Evolutionary conservation across 768 basidiomycete species (phyloP).

Genomic region (Termitomyces sp.): DNA sequence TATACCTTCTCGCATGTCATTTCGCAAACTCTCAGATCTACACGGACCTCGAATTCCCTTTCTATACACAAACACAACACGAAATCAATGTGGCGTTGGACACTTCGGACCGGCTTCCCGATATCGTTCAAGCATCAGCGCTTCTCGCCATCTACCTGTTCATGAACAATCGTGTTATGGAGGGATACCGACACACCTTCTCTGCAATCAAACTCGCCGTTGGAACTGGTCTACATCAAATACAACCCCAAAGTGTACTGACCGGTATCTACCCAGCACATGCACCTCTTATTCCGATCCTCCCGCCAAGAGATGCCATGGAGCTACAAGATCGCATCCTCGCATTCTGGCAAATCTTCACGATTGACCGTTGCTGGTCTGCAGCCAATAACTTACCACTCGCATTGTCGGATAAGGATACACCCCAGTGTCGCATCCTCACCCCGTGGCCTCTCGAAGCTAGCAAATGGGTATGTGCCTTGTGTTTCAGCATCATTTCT

Average conservation of each 20-base stretch:
- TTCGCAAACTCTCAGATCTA: conserved; percentile 42
- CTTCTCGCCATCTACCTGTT: conserved; percentile 61
- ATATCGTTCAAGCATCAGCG: conserved; percentile 58
- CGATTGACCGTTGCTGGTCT: conserved; percentile 60
- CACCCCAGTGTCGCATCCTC: conserved; percentile 43
- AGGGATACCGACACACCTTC: conserved; percentile 61
- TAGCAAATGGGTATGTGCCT: conserved; percentile 16
- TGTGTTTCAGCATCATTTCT: neutral
- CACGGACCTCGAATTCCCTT: conserved; percentile 41
- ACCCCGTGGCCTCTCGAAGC: conserved; percentile 45
- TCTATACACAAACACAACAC: conserved; percentile 46
- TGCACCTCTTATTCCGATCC: conserved; percentile 24
- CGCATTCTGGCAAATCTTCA: conserved; percentile 62
- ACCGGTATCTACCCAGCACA: conserved; percentile 11
- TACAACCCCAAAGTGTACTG: conserved; percentile 28
- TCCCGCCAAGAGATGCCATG: conserved; percentile 33
- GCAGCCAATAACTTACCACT: conserved; percentile 51
- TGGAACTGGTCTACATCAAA: conserved; percentile 56
- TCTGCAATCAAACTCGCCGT: conserved; percentile 61
- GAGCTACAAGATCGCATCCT: conserved; percentile 47
- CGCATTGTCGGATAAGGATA: conserved; percentile 49
- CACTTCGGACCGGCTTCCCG: conserved; percentile 50
- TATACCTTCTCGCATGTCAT: conserved; percentile 57
- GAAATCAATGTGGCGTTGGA: conserved; percentile 54
- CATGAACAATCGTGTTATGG: conserved; percentile 50